Percentiles rank a stretch among this genome's conserved stretches.
These are phyloP conservation scores for Aulographum hederae DNA, from an alignment of 2,329 filamentous ascomycete species.

Conservation along the genomic window DNA sequence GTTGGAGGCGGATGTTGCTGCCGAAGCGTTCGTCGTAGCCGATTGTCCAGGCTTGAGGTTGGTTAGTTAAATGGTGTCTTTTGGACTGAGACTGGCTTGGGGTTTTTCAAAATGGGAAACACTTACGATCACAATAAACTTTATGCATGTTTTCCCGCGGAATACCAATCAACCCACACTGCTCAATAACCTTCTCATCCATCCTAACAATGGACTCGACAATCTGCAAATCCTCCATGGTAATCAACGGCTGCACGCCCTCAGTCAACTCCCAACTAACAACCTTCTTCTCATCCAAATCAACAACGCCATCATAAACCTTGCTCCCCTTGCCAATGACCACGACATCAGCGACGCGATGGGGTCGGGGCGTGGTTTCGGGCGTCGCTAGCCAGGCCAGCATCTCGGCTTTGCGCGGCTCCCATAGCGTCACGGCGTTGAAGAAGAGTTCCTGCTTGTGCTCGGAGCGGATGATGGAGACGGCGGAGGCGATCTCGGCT, in stretches of 20 bases:
- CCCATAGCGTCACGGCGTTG: conserved; percentile 70
- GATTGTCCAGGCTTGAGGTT: conserved; percentile 60
- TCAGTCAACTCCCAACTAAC: conserved; percentile 57
- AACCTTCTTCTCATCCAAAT: conserved; percentile 49
- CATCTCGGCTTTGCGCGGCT: conserved; percentile 77
- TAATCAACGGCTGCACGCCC: conserved; percentile 74
- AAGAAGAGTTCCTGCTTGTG: conserved; percentile 51
- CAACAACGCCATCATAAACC: conserved; percentile 67
- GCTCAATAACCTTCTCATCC: conserved; percentile 76
- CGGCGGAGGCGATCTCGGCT: conserved; percentile 54
- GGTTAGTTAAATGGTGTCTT: not conserved
- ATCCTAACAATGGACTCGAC: conserved; percentile 61
- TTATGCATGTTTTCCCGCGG: conserved; percentile 77
- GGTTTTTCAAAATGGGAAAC: not conserved
- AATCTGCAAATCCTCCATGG: conserved; percentile 71
- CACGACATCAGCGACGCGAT: conserved; percentile 63
- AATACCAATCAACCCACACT: conserved; percentile 70
- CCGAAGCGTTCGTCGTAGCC: conserved; percentile 86
- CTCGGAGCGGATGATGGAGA: conserved; percentile 48
- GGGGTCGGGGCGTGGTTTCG: conserved; percentile 40
- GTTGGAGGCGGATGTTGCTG: conserved; percentile 60
- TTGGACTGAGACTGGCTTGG: too few relatives aligned
- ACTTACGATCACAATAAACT: conserved; percentile 74
- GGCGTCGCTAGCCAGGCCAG: conserved; percentile 56
- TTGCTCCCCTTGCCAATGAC: conserved; percentile 63